Evolutionary conservation across 148 eudicot species (phyloP), one percentile per base, ranked within the genome.

Genomic region (Chenopodium album): DNA sequence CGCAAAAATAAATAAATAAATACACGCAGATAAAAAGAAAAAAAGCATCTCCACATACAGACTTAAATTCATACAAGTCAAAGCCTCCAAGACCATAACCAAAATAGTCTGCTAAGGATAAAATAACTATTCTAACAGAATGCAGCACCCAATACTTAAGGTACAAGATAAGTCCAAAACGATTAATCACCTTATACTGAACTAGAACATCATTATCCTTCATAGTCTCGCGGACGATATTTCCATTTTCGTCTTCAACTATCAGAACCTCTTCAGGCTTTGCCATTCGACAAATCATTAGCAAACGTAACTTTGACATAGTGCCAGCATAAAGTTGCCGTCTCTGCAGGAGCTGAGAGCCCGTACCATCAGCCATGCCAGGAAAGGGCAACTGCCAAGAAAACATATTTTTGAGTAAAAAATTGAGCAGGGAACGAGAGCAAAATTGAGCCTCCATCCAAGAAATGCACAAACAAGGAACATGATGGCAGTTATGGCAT

Each of bases 201-300:
- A 97, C 98, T 47, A 97, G 93, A 84, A 97, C 98, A 77, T 97
- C 99, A 86, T 97, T 97, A 80, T 97, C 99, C 86, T 97, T 97
- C 99, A 97, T 91, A 60, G 99, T 97, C 78, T 97, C 99, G 70
- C 99, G 98, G 78, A 94, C 99, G 80, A 97, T 97, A 87, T 97
- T 97, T 76, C 99, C 99, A 90, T 97, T 97, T 89, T 97, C 99
- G 82, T 97, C 99, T 85, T 97, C 99, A 77, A 97, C 98, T 86
- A 97, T 94, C 74, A 97, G 89, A 86, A 97, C 99, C 84, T 97
- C 99, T 89, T 97, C 99, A 74, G 98, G 99, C 88, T 97, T 97
- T 60, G 98, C 99, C 99, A 97, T 97, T 72, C 99, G 98, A 78
- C 93, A 89, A 31, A 97, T 92, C 99, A 97, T 97, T 65, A 97